phyloP scores from a whole-genome alignment of 768 basidiomycete genomes.

The Coprinopsis sp. region DNA sequence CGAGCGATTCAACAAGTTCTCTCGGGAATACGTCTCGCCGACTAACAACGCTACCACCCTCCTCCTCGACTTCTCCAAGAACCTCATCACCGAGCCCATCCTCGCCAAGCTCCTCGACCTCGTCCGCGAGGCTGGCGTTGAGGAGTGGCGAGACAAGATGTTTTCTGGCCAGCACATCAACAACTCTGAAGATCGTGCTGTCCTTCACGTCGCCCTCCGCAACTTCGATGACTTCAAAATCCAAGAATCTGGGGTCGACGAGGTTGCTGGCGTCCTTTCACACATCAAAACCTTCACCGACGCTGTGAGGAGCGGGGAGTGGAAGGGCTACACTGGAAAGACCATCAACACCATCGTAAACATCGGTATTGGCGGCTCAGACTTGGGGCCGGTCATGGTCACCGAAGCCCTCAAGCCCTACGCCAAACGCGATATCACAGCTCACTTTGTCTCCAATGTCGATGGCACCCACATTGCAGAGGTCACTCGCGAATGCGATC shows the following conservation, averaged over 20 bases:
- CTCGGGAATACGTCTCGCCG: conserved; percentile 64
- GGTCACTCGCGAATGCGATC: conserved; percentile 72
- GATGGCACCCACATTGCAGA: conserved; percentile 97
- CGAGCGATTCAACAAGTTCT: conserved; percentile 81
- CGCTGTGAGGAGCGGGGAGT: conserved; percentile 75
- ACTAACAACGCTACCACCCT: conserved; percentile 69
- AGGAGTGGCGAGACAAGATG: conserved; percentile 86
- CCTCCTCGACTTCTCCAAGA: conserved; percentile 96
- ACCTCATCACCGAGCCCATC: conserved; percentile 85
- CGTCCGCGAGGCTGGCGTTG: conserved; percentile 81
- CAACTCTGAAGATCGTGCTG: conserved; percentile 96
- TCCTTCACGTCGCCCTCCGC: conserved; percentile 91
- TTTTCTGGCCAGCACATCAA: conserved; percentile 96
- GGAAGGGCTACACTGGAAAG: conserved; percentile 99
- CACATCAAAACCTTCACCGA: conserved; percentile 93
- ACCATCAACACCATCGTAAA: conserved; percentile 92
- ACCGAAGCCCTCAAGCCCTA: conserved; percentile 95
- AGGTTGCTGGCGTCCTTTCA: conserved; percentile 76
- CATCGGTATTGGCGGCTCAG: conserved; percentile 98
- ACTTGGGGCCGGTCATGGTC: conserved; percentile 98
- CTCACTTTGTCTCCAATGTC: conserved; percentile 94
- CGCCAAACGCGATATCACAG: conserved; percentile 80
- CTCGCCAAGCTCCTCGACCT: conserved; percentile 72
- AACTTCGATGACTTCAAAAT: conserved; percentile 75
- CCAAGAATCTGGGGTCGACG: conserved; percentile 72